phyloP scores from a whole-genome alignment of 495 filamentous ascomycete species.

The Talaromyces thailandensis region DNA sequence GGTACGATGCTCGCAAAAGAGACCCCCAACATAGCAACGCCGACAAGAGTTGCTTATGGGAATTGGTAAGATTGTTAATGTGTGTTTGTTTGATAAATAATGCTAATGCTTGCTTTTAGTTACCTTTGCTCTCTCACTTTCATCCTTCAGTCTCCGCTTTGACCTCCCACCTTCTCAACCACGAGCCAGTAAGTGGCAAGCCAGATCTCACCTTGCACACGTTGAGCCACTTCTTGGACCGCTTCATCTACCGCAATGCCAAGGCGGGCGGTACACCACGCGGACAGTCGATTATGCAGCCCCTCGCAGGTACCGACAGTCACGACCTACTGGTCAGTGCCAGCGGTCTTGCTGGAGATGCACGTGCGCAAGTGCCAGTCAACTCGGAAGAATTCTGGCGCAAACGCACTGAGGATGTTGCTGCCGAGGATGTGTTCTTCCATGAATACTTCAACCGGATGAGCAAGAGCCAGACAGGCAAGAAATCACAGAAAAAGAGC shows the following conservation, averaged over 20 bases:
- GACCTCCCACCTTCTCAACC: conserved; percentile 57
- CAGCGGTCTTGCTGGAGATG: conserved; percentile 36
- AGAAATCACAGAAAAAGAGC: conserved; percentile 42
- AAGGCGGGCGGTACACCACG: conserved; percentile 54
- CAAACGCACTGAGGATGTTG: conserved; percentile 75
- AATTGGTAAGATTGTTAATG: conserved; percentile 47
- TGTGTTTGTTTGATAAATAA: not conserved
- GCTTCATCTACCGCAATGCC: conserved; percentile 89
- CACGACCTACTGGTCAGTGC: conserved; percentile 56
- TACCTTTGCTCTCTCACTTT: conserved; percentile 74
- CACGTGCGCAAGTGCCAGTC: conserved; percentile 41
- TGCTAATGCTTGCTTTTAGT: conserved; percentile 18
- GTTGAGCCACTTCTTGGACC: conserved; percentile 89
- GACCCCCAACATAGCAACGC: conserved; percentile 88
- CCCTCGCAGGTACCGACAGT: conserved; percentile 59
- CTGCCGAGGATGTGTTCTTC: conserved; percentile 93
- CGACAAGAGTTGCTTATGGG: conserved; percentile 86
- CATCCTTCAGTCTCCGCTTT: conserved; percentile 94
- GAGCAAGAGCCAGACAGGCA: conserved; percentile 55
- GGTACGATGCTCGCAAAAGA: conserved; percentile 82
- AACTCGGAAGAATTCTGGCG: conserved; percentile 92
- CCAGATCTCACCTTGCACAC: conserved; percentile 82
- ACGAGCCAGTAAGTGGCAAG: conserved; percentile 65
- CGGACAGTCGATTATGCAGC: conserved; percentile 93
- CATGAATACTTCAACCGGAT: conserved; percentile 86